These are phyloP conservation scores for Pterocarpus macrocarpus DNA, from an alignment of 306 rosid genomes.

Conservation along the genomic window DNA sequence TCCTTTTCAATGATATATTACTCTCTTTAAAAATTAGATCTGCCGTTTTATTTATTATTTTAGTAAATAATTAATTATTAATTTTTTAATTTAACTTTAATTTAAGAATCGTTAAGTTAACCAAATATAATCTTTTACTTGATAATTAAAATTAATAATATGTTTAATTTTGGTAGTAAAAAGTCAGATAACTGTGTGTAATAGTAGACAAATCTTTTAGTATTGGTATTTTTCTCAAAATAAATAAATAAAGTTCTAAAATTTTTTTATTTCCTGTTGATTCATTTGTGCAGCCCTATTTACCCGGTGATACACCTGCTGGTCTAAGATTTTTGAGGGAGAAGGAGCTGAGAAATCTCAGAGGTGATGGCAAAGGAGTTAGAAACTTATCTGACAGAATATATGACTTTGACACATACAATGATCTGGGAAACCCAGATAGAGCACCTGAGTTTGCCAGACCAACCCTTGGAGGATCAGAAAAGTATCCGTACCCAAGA, in stretches of 20 bases:
- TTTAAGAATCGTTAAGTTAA: too few species aligned
- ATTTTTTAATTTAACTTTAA: too few species aligned
- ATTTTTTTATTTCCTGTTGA: not conserved
- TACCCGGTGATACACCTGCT: constrained; percentile 85
- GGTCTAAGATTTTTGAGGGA: constrained; percentile 80
- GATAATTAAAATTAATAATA: too few species aligned
- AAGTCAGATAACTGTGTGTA: too few species aligned
- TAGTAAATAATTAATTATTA: too few species aligned
- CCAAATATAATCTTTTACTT: too few species aligned
- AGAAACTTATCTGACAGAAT: constrained; percentile 77
- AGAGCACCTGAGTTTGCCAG: constrained; percentile 70
- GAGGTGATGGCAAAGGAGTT: constrained; percentile 84
- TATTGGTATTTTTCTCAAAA: too few species aligned
- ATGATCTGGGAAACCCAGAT: constrained; percentile 95
- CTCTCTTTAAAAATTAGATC: not conserved
- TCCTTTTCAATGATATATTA: not conserved
- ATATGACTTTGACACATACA: constrained; percentile 81
- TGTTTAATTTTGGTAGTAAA: too few species aligned
- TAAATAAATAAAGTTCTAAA: too few species aligned
- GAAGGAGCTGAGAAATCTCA: constrained; percentile 65
- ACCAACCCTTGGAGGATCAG: constrained; percentile 76
- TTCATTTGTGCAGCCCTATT: constrained; percentile 76
- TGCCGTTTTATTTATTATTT: not conserved
- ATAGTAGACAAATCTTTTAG: too few species aligned
- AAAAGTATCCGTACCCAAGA: constrained; percentile 78